phyloP scores from a whole-genome alignment of 2,329 filamentous ascomycete genomes.

The Talaromyces sp. region DNA sequence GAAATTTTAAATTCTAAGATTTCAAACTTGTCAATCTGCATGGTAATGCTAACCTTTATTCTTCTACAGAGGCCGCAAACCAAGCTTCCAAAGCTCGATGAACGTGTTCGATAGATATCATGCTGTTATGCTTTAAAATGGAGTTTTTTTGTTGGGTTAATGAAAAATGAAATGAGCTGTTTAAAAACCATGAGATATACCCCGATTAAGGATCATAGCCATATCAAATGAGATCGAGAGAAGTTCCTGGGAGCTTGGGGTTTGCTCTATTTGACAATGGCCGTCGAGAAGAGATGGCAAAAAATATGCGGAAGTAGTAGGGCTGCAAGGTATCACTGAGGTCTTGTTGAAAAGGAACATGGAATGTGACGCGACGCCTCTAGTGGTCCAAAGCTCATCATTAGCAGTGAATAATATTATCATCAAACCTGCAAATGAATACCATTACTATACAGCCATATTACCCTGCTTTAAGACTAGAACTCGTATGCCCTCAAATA shows the following conservation, averaged over 20 bases:
- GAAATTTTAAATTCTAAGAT: too few relatives aligned
- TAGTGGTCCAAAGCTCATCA: background rate
- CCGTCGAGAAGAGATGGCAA: background rate
- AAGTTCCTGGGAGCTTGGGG: background rate
- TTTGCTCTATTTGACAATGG: background rate
- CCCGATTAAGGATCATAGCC: background rate
- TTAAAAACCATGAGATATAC: background rate
- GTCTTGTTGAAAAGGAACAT: background rate
- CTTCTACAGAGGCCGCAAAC: slow-evolving; percentile 42
- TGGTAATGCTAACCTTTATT: slow-evolving; percentile 11
- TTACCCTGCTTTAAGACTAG: background rate
- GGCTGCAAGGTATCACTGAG: background rate
- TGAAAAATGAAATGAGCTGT: background rate
- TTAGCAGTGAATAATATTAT: background rate
- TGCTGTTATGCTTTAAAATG: slow-evolving; percentile 13
- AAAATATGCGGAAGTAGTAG: background rate
- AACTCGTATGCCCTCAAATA: background rate
- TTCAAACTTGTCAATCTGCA: background rate
- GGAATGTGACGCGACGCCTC: background rate
- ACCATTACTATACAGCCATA: background rate
- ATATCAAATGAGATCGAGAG: background rate
- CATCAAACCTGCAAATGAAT: background rate
- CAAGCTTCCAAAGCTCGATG: slow-evolving; percentile 45
- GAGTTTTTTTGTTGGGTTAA: background rate
- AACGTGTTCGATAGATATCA: slow-evolving; percentile 13